Evolutionary conservation across 768 basidiomycete genomes (phyloP).

Genomic region (Hygrocybe punicea): DNA sequence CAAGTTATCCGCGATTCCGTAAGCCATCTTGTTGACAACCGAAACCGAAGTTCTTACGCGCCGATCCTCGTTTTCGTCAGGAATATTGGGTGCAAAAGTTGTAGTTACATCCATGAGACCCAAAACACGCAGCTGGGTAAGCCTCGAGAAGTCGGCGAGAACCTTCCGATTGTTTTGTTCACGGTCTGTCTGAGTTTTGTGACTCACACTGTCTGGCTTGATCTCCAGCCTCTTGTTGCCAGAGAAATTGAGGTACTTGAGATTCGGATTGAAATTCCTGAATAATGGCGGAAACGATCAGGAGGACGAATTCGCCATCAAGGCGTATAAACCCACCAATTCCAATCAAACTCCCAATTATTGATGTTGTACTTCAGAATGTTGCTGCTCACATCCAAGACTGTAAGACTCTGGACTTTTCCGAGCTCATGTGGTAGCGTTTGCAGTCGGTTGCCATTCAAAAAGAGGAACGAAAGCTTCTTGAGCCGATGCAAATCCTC

Average conservation of each 20-base stretch:
- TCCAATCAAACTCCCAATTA: slow-evolving; percentile 99
- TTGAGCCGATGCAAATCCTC: slow-evolving; percentile 78
- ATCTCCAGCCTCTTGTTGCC: slow-evolving; percentile 97
- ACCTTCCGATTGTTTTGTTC: slow-evolving; percentile 31
- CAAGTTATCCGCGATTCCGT: slow-evolving; percentile 92
- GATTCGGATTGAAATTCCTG: slow-evolving; percentile 95
- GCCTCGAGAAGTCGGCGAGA: slow-evolving; percentile 81
- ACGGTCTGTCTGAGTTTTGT: slow-evolving; percentile 29
- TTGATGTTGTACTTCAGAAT: slow-evolving; percentile 93
- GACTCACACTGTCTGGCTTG: slow-evolving; percentile 61
- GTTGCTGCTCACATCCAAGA: slow-evolving; percentile 93
- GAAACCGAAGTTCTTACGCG: slow-evolving; percentile 89
- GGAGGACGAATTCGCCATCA: not conserved
- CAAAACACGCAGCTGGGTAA: slow-evolving; percentile 80
- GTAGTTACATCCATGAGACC: slow-evolving; percentile 97
- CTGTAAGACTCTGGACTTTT: slow-evolving; percentile 71
- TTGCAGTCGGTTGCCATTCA: slow-evolving; percentile 93
- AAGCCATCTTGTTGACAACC: slow-evolving; percentile 87
- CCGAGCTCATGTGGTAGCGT: slow-evolving; percentile 88
- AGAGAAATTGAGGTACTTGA: slow-evolving; percentile 92
- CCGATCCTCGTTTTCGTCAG: slow-evolving; percentile 82
- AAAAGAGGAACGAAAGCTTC: slow-evolving; percentile 68
- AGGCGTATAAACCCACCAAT: slow-evolving; percentile 62
- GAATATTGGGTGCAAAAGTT: slow-evolving; percentile 59
- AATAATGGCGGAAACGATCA: not conserved